These are phyloP conservation scores for Epichloe gansuensis DNA, from an alignment of 2,329 filamentous ascomycete genomes.

Conservation along the genomic window DNA sequence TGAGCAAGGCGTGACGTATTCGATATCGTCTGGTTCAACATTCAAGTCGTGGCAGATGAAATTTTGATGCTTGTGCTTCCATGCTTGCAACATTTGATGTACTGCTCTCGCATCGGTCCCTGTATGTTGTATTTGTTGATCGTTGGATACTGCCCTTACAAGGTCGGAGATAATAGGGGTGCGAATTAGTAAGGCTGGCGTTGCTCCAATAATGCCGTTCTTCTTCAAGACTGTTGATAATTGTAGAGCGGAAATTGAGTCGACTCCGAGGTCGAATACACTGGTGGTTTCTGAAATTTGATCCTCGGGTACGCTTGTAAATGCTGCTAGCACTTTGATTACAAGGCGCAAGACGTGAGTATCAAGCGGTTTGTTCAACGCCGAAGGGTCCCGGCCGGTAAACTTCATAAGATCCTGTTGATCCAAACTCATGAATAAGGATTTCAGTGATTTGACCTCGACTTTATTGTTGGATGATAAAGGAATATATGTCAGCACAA, in stretches of 20 bases:
- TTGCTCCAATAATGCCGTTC: slow-evolving; percentile 45
- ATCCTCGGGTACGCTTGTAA: slow-evolving; percentile 31
- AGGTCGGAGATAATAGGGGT: slow-evolving; percentile 40
- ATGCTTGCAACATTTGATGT: slow-evolving; percentile 50
- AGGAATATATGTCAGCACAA: slow-evolving; percentile 59
- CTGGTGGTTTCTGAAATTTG: slow-evolving; percentile 44
- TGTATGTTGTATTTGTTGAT: background rate
- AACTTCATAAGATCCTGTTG: slow-evolving; percentile 49
- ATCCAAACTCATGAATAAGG: slow-evolving; percentile 49
- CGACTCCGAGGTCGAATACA: slow-evolving; percentile 75
- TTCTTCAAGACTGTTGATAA: slow-evolving; percentile 52
- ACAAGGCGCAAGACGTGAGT: slow-evolving; percentile 32
- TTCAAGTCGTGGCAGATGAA: slow-evolving; percentile 39
- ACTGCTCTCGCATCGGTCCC: slow-evolving; percentile 28
- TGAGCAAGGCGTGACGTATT: slow-evolving; percentile 70
- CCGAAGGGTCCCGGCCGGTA: slow-evolving; percentile 18
- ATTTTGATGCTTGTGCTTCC: slow-evolving; percentile 46
- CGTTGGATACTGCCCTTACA: slow-evolving; percentile 21
- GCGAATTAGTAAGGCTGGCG: slow-evolving; percentile 54
- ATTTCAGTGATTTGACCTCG: slow-evolving; percentile 56
- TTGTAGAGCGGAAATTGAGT: slow-evolving; percentile 72
- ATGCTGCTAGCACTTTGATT: slow-evolving; percentile 38
- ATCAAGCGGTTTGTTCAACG: slow-evolving; percentile 17
- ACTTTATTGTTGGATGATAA: slow-evolving; percentile 84
- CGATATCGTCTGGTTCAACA: slow-evolving; percentile 41